Evolutionary conservation across 2,329 filamentous ascomycete species (phyloP), one percentile per base, ranked within the genome.

Genomic region (Aureobasidium zeae): DNA sequence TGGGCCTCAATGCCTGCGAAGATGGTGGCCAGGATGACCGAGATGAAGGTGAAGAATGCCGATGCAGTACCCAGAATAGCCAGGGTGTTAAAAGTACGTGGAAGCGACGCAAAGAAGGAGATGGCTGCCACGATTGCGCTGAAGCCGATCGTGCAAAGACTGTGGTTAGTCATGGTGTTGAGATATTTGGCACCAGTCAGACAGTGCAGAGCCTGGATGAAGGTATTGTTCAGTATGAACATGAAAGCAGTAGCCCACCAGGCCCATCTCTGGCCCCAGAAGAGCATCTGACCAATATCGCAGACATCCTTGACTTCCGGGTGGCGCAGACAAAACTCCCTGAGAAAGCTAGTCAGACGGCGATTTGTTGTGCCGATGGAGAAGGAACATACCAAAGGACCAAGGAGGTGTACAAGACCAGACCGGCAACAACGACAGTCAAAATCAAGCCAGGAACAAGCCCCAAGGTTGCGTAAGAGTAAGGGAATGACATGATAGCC

Each of bases 181-280:
- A 94, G 71, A 55, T 91, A 94, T 60, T 89, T 83, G 44, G 86
- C 82, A 33, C 84, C 86, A 3, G 86, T 80, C 36, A 94, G 72
- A 51, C 88, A 85, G 59, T 94, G 87, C 35, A 94, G 72, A 30
- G 77, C 82, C 72, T 86, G 81, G 53, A 93, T 91, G 61, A 91
- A 91, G 12, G 86, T 94, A 61, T 94, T 95, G 73, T 95, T 95
- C 50, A 94, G 63, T 33, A 94, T 67, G 63, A 95, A 95, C 83
- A 94, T 94, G 60, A 86, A 66, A 1, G 86, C 87, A 1, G 77
- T 81, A 44, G 72, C 65, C 51, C 70, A 79, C 68, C 77, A 81
- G 2, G 72, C 77, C 76, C 81, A 85, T 48, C 74, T 77, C 61
- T 85, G 79, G 51, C 82, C 81, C 80, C 83, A 93, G 65, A 94